These are phyloP conservation scores for Exsudoporus frostii DNA, from an alignment of 768 basidiomycete genomes.

Conservation along the genomic window DNA sequence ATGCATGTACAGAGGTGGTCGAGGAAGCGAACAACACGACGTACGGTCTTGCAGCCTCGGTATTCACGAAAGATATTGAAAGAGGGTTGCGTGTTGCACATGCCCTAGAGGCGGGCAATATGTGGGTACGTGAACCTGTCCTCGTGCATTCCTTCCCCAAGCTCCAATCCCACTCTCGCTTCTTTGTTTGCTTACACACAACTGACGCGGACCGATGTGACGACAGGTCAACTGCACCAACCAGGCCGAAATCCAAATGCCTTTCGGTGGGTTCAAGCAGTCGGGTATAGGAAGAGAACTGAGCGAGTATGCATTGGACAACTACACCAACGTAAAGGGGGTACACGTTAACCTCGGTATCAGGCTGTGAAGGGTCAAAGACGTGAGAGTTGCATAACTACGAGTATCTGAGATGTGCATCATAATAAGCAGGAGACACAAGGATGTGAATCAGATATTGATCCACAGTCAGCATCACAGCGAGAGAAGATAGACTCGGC, in stretches of 20 bases:
- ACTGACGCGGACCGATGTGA: background rate
- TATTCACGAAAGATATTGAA: slow-evolving; percentile 25
- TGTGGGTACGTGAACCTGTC: slow-evolving; percentile 44
- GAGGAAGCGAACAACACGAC: slow-evolving; percentile 10
- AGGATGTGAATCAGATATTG: no score
- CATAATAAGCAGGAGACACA: no score
- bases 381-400: background rate
- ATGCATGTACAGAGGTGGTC: slow-evolving; percentile 2
- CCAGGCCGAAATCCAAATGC: slow-evolving; percentile 6
- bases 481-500: no score
- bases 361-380: background rate
- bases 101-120: slow-evolving; percentile 48
- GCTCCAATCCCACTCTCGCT: background rate
- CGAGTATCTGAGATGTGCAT: background rate
- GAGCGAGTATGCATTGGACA: slow-evolving; percentile 11
- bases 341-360: slow-evolving; percentile 8
- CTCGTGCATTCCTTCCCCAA: background rate
- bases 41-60: slow-evolving; percentile 8
- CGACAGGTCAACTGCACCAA: slow-evolving; percentile 5
- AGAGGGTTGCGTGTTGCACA: slow-evolving; percentile 41
- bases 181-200: background rate
- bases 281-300: slow-evolving; percentile 8
- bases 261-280: slow-evolving; percentile 11
- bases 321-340: slow-evolving; percentile 10
- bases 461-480: no score